These are phyloP conservation scores for Colletotrichum sp. DNA, from an alignment of 2,329 filamentous ascomycete species.

Conservation along the genomic window DNA sequence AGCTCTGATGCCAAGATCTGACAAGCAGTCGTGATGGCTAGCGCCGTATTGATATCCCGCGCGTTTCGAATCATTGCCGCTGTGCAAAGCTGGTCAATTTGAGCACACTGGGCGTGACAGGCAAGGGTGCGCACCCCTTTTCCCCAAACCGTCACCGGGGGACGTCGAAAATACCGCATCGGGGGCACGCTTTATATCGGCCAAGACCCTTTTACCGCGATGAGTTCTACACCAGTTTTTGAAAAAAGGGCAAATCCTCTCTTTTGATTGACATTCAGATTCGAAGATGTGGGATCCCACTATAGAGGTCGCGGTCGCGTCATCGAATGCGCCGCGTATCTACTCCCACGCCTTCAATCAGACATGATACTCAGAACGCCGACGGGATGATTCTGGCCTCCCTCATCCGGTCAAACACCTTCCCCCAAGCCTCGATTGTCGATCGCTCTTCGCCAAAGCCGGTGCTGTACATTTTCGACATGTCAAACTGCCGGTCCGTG, in stretches of 20 bases:
- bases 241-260: not conserved
- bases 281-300: slow-evolving; percentile 23
- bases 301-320: slow-evolving; percentile 38
- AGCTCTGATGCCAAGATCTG: not conserved
- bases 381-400: slow-evolving; percentile 42
- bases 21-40: not conserved
- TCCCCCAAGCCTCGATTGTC: slow-evolving; percentile 41
- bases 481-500: slow-evolving; percentile 49
- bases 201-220: slow-evolving; percentile 38
- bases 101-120: not conserved
- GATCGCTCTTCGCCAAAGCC: slow-evolving; percentile 46
- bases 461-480: slow-evolving; percentile 43
- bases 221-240: not conserved
- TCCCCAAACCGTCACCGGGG: not conserved
- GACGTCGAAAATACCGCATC: not conserved
- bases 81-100: not conserved
- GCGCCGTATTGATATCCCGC: not conserved
- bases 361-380: slow-evolving; percentile 34
- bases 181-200: slow-evolving; percentile 27
- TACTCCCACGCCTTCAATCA: slow-evolving; percentile 35
- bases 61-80: not conserved
- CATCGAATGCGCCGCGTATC: slow-evolving; percentile 43
- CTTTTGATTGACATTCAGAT: slow-evolving; percentile 31
- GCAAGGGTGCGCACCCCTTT: not conserved
- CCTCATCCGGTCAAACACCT: slow-evolving; percentile 48